Conservation (phyloP, 2,329 filamentous ascomycete genomes). For the Apiospora malaysiana region DNA sequence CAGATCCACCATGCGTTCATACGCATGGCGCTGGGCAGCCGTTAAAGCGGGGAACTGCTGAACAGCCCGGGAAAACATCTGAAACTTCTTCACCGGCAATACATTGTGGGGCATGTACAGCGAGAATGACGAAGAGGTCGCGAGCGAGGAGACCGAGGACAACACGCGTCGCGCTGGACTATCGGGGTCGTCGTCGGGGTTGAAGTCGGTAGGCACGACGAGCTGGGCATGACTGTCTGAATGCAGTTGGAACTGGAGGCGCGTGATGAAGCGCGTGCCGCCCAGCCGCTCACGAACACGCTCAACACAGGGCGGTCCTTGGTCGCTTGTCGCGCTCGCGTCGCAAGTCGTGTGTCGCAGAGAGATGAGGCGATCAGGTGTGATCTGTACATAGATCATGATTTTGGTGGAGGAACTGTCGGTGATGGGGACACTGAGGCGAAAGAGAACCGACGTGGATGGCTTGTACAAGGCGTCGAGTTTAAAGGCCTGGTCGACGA, state of each 20-base stretch:
- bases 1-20: constrained; percentile 15
- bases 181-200: background rate
- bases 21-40: constrained; percentile 15
- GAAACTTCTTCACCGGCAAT: background rate
- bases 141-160: background rate
- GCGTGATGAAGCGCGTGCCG: constrained; percentile 4
- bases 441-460: constrained; percentile 17
- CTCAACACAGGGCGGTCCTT: background rate
- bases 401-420: background rate
- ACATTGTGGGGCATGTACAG: constrained; percentile 12
- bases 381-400: constrained; percentile 9
- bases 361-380: constrained; percentile 6
- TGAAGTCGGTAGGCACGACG: background rate
- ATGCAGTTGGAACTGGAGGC: constrained; percentile 10
- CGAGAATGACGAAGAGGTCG: background rate
- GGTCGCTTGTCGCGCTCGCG: background rate
- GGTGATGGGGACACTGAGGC: constrained; percentile 10
- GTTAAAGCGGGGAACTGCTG: background rate
- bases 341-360: constrained; percentile 4
- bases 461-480: background rate
- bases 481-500: constrained; percentile 5
- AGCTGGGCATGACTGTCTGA: background rate
- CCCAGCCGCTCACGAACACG: background rate
- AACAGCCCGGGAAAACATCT: background rate
- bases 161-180: background rate